Evolutionary conservation across 2,329 filamentous ascomycete genomes (phyloP).

Genomic region (Reticulascus tulasneorum): DNA sequence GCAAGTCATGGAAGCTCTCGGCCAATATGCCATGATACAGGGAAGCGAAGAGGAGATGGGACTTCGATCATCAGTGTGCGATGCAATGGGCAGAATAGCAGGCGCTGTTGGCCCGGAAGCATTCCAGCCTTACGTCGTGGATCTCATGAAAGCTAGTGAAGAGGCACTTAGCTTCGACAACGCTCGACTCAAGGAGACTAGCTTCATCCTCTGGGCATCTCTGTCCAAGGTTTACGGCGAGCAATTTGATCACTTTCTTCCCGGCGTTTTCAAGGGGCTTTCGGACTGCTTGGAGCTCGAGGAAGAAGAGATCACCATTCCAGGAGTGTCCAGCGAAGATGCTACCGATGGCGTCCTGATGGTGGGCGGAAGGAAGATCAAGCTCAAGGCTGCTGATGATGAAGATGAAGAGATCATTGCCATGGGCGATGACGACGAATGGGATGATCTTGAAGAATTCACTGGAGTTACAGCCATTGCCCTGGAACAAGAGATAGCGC

Average conservation of each 20-base stretch:
- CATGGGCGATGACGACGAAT: slow-evolving; percentile 68
- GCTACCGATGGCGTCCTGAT: slow-evolving; percentile 64
- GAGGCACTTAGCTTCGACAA: slow-evolving; percentile 86
- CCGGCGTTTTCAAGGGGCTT: slow-evolving; percentile 73
- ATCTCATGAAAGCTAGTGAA: slow-evolving; percentile 88
- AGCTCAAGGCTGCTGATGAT: slow-evolving; percentile 59
- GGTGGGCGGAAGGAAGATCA: slow-evolving; percentile 80
- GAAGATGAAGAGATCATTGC: slow-evolving; percentile 54
- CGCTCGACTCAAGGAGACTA: slow-evolving; percentile 88
- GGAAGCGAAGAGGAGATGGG: slow-evolving; percentile 86
- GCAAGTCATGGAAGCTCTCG: slow-evolving; percentile 84
- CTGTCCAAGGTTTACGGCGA: slow-evolving; percentile 91
- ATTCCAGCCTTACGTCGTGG: slow-evolving; percentile 88
- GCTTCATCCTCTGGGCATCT: slow-evolving; percentile 94
- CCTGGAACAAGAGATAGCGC: slow-evolving; percentile 94
- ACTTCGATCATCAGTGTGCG: slow-evolving; percentile 82
- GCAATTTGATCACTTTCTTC: slow-evolving; percentile 73
- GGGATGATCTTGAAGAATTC: slow-evolving; percentile 80
- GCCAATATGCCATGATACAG: slow-evolving; percentile 79
- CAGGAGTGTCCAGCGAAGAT: slow-evolving; percentile 55
- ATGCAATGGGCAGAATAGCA: slow-evolving; percentile 91
- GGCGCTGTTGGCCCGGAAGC: slow-evolving; percentile 77
- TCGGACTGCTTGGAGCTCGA: slow-evolving; percentile 83
- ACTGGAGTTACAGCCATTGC: slow-evolving; percentile 83
- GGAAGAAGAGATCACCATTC: slow-evolving; percentile 80